These are phyloP conservation scores for Coniosporium tulheliwenetii DNA, from an alignment of 2,329 filamentous ascomycete species.

Conservation along the genomic window DNA sequence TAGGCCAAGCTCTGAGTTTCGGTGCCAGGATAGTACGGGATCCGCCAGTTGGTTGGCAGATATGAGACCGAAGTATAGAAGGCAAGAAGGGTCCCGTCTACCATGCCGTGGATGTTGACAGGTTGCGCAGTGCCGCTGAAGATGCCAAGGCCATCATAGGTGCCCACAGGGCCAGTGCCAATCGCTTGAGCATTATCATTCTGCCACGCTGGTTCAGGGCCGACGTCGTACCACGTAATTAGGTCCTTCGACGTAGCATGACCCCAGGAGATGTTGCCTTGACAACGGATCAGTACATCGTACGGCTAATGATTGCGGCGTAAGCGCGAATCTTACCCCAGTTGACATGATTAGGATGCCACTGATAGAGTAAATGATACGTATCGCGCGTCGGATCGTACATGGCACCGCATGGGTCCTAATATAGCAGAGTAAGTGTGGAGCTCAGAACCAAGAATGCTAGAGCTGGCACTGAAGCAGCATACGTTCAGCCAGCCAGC, in stretches of 20 bases:
- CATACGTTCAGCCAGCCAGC: constrained; percentile 30
- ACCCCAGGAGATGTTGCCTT: constrained; percentile 30
- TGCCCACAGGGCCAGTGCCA: constrained; percentile 22
- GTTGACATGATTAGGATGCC: constrained; percentile 29
- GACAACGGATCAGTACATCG: constrained; percentile 8
- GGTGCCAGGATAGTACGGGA: constrained; percentile 27
- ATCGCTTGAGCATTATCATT: constrained; percentile 22
- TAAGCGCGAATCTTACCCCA: constrained; percentile 17
- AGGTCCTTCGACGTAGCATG: constrained; percentile 36
- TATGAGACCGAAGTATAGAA: constrained; percentile 32
- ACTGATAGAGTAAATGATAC: constrained; percentile 41
- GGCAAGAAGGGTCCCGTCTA: constrained; percentile 27
- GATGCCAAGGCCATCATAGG: constrained; percentile 35
- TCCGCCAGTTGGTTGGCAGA: constrained; percentile 28
- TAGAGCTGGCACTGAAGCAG: background rate
- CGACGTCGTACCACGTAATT: constrained; percentile 27
- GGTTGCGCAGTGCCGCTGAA: constrained; percentile 37
- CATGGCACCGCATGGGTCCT: constrained; percentile 35
- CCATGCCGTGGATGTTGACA: constrained; percentile 29
- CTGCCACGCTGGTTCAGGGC: constrained; percentile 24
- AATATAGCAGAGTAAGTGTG: constrained; percentile 1
- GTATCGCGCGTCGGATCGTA: constrained; percentile 30
- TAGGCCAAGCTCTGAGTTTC: constrained; percentile 30
- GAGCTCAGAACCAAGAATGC: background rate
- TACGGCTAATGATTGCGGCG: background rate